phyloP scores from a whole-genome alignment of 257 asterid species.

The Voacanga thouarsii region DNA sequence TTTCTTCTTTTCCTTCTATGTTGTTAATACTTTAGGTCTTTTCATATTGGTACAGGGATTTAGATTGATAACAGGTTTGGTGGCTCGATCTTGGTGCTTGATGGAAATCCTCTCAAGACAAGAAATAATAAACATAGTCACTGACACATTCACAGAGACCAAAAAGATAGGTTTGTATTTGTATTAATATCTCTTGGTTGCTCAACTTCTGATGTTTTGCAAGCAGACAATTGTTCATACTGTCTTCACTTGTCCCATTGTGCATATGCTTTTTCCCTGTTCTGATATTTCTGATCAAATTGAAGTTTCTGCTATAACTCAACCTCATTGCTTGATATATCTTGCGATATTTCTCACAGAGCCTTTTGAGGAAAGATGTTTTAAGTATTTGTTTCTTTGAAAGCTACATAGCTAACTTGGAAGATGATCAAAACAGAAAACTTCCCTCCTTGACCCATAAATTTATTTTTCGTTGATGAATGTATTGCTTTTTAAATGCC shows the following conservation, averaged over 20 bases:
- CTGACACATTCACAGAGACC: slow-evolving; percentile 61
- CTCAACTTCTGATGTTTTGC: not conserved
- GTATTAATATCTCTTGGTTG: not conserved
- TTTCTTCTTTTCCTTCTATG: not conserved
- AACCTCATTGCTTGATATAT: not conserved
- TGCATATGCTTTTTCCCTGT: not conserved
- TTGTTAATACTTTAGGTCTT: not conserved
- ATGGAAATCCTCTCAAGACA: slow-evolving; percentile 66
- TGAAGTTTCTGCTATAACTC: not conserved
- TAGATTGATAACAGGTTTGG: slow-evolving; percentile 69
- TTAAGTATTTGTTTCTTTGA: not conserved
- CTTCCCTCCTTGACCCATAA: not conserved
- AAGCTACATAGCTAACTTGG: not conserved
- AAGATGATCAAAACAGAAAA: not conserved
- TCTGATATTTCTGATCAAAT: not conserved
- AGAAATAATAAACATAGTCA: slow-evolving; percentile 60
- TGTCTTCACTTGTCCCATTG: not conserved
- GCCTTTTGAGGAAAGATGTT: not conserved
- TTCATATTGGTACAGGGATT: slow-evolving; percentile 54
- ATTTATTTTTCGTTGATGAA: not conserved
- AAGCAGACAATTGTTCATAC: not conserved
- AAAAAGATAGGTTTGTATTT: slow-evolving; percentile 60
- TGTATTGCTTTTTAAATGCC: not conserved
- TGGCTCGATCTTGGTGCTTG: slow-evolving; percentile 86
- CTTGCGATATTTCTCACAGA: not conserved